Evolutionary conservation across 192 early-diverging fungal genomes (phyloP).

Genomic region (Rhizophagus sp.): DNA sequence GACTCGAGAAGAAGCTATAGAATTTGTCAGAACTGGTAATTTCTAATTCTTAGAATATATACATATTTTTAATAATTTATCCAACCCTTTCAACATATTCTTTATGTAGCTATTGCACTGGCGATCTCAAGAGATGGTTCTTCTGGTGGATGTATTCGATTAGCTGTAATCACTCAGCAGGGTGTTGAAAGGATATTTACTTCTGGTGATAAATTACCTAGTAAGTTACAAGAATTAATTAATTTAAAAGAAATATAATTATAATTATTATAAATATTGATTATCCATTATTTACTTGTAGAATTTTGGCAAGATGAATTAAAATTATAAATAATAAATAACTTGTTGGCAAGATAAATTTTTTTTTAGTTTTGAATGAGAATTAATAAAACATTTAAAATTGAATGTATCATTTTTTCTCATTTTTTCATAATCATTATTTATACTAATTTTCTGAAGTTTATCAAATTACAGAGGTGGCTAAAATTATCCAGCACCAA

Average conservation of each 20-base stretch:
- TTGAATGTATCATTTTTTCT: too few relatives aligned
- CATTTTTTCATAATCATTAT: too few relatives aligned
- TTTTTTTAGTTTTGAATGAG: too few relatives aligned
- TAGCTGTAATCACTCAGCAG: slow-evolving; percentile 89
- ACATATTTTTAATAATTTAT: slow-evolving; percentile 1
- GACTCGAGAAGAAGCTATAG: slow-evolving; percentile 82
- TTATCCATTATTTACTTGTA: too few relatives aligned
- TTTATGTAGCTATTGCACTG: slow-evolving; percentile 72
- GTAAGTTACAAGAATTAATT: slow-evolving; percentile 33
- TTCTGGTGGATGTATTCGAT: slow-evolving; percentile 92
- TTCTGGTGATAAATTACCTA: slow-evolving; percentile 77
- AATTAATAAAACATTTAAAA: too few relatives aligned
- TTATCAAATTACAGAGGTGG: too few relatives aligned
- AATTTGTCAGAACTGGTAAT: slow-evolving; percentile 92
- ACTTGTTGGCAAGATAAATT: too few relatives aligned
- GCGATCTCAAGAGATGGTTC: slow-evolving; percentile 97
- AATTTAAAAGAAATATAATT: slow-evolving; percentile 2
- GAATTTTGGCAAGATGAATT: too few relatives aligned
- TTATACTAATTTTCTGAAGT: too few relatives aligned
- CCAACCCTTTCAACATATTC: not conserved
- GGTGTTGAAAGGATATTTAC: slow-evolving; percentile 88
- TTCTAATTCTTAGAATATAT: not conserved
- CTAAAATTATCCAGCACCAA: too few relatives aligned
- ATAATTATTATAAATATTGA: not conserved
- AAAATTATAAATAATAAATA: too few relatives aligned